A percentile compares a stretch with the other conserved stretches of the same genome.
Conservation (phyloP, 805 yeast genomes). For the Ogataea pilisensis region DNA sequence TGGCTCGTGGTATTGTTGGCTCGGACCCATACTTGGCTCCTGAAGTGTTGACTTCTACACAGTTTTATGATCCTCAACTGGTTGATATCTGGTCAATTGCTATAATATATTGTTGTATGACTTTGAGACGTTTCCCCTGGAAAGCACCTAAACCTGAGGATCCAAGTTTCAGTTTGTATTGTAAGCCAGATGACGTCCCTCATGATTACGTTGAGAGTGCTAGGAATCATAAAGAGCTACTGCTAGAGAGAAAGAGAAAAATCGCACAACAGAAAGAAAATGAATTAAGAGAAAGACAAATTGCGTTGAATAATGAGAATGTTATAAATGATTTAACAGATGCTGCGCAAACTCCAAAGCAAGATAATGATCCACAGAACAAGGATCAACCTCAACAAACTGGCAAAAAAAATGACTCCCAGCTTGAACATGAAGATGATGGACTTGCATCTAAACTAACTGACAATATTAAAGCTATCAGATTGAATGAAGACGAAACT, state of each 20-base stretch:
- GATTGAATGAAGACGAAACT: constrained; percentile 1
- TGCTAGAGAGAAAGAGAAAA: constrained; percentile 57
- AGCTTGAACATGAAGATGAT: too few relatives aligned
- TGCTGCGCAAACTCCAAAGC: too few relatives aligned
- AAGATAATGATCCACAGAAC: too few relatives aligned
- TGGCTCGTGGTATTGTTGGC: constrained; percentile 76
- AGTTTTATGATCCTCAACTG: constrained; percentile 67
- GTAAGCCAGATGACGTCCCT: constrained; percentile 64
- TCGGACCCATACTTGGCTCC: constrained; percentile 87
- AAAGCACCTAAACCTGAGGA: constrained; percentile 70
- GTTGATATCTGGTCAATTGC: constrained; percentile 86
- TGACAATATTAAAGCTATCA: neutral
- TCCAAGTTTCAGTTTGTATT: constrained; percentile 64
- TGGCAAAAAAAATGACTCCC: too few relatives aligned
- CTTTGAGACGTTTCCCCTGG: constrained; percentile 83
- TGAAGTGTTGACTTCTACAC: constrained; percentile 55
- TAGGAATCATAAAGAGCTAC: constrained; percentile 60
- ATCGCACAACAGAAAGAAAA: constrained; percentile 27
- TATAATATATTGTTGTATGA: constrained; percentile 83
- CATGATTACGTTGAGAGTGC: constrained; percentile 75
- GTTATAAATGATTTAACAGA: too few relatives aligned
- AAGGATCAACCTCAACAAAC: too few relatives aligned
- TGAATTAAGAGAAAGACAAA: constrained; percentile 12
- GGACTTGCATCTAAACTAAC: neutral
- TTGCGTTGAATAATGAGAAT: neutral